phyloP scores from a whole-genome alignment of 306 rosid genomes.

The Cucurbita maxima region DNA sequence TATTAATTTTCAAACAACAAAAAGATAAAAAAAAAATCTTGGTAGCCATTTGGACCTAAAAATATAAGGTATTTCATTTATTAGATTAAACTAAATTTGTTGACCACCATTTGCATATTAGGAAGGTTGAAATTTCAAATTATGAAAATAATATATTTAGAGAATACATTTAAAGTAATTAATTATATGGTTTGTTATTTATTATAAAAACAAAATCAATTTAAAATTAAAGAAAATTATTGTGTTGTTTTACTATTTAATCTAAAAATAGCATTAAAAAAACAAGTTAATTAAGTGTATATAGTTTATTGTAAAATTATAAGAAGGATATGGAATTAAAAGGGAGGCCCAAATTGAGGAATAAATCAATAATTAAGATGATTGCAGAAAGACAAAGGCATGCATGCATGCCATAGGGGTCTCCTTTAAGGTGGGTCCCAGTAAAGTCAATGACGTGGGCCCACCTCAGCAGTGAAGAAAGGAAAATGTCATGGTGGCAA shows the following conservation, averaged over 20 bases:
- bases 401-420: neutral
- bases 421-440: neutral
- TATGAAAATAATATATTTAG: neutral
- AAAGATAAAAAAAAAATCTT: neutral
- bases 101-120: neutral
- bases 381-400: neutral
- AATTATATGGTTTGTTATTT: neutral
- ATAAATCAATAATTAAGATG: neutral
- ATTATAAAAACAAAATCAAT: neutral
- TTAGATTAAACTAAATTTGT: neutral
- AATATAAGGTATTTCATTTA: neutral
- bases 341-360: neutral
- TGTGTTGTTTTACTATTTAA: too few species aligned
- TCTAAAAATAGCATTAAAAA: neutral
- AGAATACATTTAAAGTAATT: neutral
- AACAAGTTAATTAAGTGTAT: too few species aligned
- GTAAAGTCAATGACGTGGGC: slow-evolving; percentile 1
- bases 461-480: neutral
- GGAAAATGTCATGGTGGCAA: neutral
- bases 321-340: neutral
- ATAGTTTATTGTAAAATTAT: too few species aligned
- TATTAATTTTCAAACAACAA: neutral
- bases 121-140: neutral
- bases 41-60: too few species aligned
- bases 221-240: too few species aligned